Evolutionary conservation across 306 rosid genomes (phyloP), one percentile per base, ranked within the genome.

Genomic region (Hippophae tibetana): DNA sequence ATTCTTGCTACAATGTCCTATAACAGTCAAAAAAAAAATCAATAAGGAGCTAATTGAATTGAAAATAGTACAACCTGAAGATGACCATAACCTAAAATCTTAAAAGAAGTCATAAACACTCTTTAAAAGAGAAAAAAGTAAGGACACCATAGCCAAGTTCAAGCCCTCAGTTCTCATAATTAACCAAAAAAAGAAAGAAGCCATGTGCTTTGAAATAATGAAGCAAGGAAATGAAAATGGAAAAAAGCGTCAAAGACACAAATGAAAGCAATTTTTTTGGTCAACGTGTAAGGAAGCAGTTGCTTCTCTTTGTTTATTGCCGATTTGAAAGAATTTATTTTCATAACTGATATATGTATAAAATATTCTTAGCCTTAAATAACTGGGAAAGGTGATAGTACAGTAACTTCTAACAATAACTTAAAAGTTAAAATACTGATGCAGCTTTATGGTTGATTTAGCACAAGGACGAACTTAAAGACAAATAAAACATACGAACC

Each of bases 1-100:
- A 93, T 84, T 72, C 84, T 93, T 44, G 90, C 75, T 48, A 84
- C 97, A 54, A 93, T 69, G 65, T 93, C 99, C 99, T 93, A 62
- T 60, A 78, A 2, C 4, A 31, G 69, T 73, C 48, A 54, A 54
- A 5, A 62, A 18, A 43, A 18, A 18, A 47, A 57, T 74, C 40
- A 38, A 31, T 10, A 58, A 57, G 59, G n/a, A 44, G 26, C 3
- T n/a, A 69, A 38, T 49, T 38, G 46, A 61, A 41, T 60, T 57
- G 49, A 66, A 8, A 56, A 9, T 38, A 48, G 50, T 47, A 62
- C 14, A 58, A 43, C 42, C 38, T 10, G 10, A 38, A 10, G 38
- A 11, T 42, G 51, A 56, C 54, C 13, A 63, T 52, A 53, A 51
- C 5, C 12, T 6, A 47, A 47, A 26, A 7, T 47, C 38, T 11